A percentile compares a stretch with the other conserved stretches of the same genome.
Evolutionary conservation across 192 early-diverging fungal genomes (phyloP).

Genomic region (Umbelopsis ramanniana): DNA sequence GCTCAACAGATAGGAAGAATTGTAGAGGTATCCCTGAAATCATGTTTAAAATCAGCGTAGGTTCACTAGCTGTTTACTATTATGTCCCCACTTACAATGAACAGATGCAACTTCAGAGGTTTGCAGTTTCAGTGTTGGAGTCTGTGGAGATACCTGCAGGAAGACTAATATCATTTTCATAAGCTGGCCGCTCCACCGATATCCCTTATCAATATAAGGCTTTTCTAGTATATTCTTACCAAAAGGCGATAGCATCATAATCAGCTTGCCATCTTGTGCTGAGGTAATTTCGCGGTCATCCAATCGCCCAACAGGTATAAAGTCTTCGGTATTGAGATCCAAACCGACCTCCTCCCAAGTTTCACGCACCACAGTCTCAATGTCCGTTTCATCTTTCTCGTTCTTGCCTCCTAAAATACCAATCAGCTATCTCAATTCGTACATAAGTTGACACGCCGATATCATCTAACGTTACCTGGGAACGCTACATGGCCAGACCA

Average conservation of each 20-base stretch:
- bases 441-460: neutral
- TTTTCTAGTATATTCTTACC: constrained; percentile 23
- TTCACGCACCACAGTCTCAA: constrained; percentile 34
- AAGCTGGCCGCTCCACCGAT: too few species aligned
- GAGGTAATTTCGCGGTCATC: constrained; percentile 34
- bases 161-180: constrained; percentile 21
- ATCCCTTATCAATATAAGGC: too few species aligned
- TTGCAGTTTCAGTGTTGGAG: constrained; percentile 28
- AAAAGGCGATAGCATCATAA: constrained; percentile 41
- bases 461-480: constrained; percentile 14
- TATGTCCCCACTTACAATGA: constrained; percentile 25
- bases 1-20: constrained; percentile 29
- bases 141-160: constrained; percentile 33
- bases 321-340: constrained; percentile 25
- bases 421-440: neutral
- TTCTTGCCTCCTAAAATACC: constrained; percentile 27
- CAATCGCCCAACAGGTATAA: constrained; percentile 28
- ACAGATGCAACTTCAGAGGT: constrained; percentile 36
- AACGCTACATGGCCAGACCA: constrained; percentile 41
- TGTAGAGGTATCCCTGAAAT: constrained; percentile 33
- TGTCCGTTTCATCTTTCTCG: constrained; percentile 36
- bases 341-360: constrained; percentile 37
- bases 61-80: neutral
- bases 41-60: neutral
- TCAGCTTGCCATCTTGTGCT: constrained; percentile 21